These are phyloP conservation scores for Podospora conica DNA, from an alignment of 495 filamentous ascomycete species.

Conservation along the genomic window DNA sequence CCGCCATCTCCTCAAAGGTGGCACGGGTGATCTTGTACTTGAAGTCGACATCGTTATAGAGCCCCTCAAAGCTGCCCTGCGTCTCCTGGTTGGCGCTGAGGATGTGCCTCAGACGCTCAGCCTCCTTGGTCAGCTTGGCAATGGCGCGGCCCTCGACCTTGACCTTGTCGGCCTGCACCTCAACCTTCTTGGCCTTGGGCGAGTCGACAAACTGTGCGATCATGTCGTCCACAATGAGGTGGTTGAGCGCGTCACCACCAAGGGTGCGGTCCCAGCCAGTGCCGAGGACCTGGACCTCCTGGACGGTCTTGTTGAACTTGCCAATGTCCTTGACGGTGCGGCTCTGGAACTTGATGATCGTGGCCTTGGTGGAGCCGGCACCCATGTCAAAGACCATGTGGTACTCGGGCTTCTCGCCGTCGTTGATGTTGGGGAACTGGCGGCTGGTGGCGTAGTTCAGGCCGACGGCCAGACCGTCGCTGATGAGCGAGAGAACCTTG, in stretches of 20 bases:
- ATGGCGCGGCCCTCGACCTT: constrained; percentile 74
- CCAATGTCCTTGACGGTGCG: constrained; percentile 86
- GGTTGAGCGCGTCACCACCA: constrained; percentile 85
- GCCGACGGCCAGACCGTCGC: constrained; percentile 87
- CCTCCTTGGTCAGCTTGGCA: constrained; percentile 85
- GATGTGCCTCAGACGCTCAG: constrained; percentile 80
- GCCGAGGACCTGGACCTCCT: constrained; percentile 84
- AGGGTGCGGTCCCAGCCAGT: constrained; percentile 83
- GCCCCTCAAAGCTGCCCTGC: constrained; percentile 69
- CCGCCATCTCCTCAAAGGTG: constrained; percentile 77
- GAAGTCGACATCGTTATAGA: constrained; percentile 91
- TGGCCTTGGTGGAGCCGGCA: constrained; percentile 94
- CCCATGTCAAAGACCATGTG: constrained; percentile 98
- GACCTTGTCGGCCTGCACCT: constrained; percentile 53
- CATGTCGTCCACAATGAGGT: constrained; percentile 83
- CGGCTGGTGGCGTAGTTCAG: constrained; percentile 90
- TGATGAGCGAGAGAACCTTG: constrained; percentile 75
- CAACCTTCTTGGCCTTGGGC: constrained; percentile 60
- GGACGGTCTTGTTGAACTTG: constrained; percentile 91
- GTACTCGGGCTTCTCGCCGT: constrained; percentile 83
- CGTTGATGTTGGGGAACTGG: constrained; percentile 75
- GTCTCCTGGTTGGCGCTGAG: constrained; percentile 90
- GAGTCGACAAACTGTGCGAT: constrained; percentile 67
- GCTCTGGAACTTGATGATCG: constrained; percentile 83
- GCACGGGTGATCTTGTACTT: constrained; percentile 80